Evolutionary conservation across 129 eudicot genomes (phyloP), one percentile per base, ranked within the genome.

Genomic region (Chrysanthemum seticuspe): DNA sequence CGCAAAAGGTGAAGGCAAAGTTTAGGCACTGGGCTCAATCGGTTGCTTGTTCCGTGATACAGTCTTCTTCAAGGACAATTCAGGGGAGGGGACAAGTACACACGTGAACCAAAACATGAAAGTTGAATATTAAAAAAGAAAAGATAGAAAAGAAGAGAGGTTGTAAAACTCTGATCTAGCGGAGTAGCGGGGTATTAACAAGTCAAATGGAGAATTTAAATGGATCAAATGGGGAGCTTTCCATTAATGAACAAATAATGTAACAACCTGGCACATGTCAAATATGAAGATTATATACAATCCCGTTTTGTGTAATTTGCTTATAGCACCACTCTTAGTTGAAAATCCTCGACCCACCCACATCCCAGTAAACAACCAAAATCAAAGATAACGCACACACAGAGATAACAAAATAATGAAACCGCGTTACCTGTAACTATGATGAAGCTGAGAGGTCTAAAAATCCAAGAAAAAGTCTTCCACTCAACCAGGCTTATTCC

Each of bases 1-100:
- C 78, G 13, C 29, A 73, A 74, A 74, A 78, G 56, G 78, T 82
- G 74, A 78, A 82, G 77, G 76, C 83, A 65, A 82, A 68, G 71
- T 82, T 82, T 65, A 73, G 83, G 80, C 83, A 78, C 51, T 74
- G 82, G 85, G 79, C 82, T 19, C 85, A 82, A 70, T 83, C 75
- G 3, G 86, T 83, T 29, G 86, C 81, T 62, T 78, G 86, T 65
- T 83, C 83, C 13, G 74, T 83, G 77, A 78, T 78, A 78, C 78
- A 81, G 74, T 78, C 74, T 55, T 73, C 80, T 63, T 73, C 14
- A 73, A 51, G 62, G 47, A 62, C n/a, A 19, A 61, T 47, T 47
- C 61, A 62, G 62, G 61, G 61, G 69, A 73, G 69, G 69, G 69
- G 61, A 73, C 76, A 59, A 18, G 7, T 64, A 40, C 53, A 59